Conservation (phyloP, 371 early-diverging fungal genomes). For the Mortierella sp. region DNA sequence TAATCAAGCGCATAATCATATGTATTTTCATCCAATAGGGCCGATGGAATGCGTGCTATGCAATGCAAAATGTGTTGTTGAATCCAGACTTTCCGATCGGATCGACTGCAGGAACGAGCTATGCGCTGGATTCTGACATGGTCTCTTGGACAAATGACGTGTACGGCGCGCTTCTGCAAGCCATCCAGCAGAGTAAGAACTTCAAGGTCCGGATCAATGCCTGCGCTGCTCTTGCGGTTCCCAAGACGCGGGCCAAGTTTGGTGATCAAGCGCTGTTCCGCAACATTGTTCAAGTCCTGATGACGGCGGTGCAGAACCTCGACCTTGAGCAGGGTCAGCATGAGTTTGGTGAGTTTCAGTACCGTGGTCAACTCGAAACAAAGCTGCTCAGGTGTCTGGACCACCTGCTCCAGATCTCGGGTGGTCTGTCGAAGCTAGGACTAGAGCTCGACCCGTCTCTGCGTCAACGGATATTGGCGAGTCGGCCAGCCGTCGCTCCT, state of each 20-base stretch:
- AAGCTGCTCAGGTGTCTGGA: conserved; percentile 63
- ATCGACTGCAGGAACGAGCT: conserved; percentile 40
- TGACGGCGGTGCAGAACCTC: conserved; percentile 58
- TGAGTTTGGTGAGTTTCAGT: conserved; percentile 73
- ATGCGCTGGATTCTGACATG: conserved; percentile 50
- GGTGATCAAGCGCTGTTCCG: conserved; percentile 61
- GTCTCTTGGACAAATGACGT: conserved; percentile 69
- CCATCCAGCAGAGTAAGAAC: conserved; percentile 74
- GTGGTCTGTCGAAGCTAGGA: conserved; percentile 23
- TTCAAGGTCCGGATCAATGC: conserved; percentile 89
- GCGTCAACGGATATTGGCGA: conserved; percentile 41
- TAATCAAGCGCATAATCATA: neutral
- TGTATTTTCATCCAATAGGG: conserved; percentile 57
- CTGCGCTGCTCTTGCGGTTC: conserved; percentile 73
- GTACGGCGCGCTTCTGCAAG: conserved; percentile 68
- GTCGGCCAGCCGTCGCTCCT: conserved; percentile 15
- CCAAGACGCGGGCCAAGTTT: conserved; percentile 61
- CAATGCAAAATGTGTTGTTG: conserved; percentile 74
- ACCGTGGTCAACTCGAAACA: conserved; percentile 68
- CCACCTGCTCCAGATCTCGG: conserved; percentile 49
- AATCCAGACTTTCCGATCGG: conserved; percentile 76
- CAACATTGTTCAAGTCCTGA: conserved; percentile 62
- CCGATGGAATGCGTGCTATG: conserved; percentile 90
- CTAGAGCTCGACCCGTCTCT: conserved; percentile 33
- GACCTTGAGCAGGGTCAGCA: conserved; percentile 63